These are phyloP conservation scores for Syzygium aromaticum DNA, from an alignment of 345 rosid species.

Conservation along the genomic window DNA sequence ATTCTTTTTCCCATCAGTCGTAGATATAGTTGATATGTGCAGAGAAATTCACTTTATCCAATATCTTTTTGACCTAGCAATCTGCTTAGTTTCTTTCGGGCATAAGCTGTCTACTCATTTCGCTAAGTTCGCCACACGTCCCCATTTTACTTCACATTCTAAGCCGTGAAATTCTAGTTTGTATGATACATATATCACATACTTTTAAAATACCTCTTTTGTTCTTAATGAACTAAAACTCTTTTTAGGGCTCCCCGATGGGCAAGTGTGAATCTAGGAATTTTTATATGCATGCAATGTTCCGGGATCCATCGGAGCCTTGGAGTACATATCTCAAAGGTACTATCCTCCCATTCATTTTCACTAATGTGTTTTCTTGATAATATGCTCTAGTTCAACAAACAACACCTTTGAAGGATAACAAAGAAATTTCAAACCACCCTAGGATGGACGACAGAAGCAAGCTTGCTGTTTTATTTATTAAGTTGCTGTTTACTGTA, in stretches of 20 bases:
- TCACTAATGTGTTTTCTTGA: not conserved
- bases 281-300: constrained; percentile 43
- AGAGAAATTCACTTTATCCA: not conserved
- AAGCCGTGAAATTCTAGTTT: not conserved
- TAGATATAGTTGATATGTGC: not conserved
- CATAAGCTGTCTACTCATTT: not conserved
- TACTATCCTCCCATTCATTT: not conserved
- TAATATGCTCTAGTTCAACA: not conserved
- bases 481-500: not conserved
- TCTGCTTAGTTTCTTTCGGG: not conserved
- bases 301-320: constrained; percentile 39
- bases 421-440: not conserved
- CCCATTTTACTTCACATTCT: not conserved
- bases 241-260: constrained; percentile 34
- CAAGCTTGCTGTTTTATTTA: not conserved
- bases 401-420: not conserved
- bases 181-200: not conserved
- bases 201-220: not conserved
- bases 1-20: not conserved
- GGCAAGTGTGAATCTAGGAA: constrained; percentile 42
- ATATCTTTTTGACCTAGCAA: not conserved
- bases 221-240: not conserved
- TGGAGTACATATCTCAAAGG: constrained; percentile 47
- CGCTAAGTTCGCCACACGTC: not conserved
- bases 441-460: not conserved